Evolutionary conservation across 202 grass and related monocot species (phyloP).

Genomic region (Carex arenaria): DNA sequence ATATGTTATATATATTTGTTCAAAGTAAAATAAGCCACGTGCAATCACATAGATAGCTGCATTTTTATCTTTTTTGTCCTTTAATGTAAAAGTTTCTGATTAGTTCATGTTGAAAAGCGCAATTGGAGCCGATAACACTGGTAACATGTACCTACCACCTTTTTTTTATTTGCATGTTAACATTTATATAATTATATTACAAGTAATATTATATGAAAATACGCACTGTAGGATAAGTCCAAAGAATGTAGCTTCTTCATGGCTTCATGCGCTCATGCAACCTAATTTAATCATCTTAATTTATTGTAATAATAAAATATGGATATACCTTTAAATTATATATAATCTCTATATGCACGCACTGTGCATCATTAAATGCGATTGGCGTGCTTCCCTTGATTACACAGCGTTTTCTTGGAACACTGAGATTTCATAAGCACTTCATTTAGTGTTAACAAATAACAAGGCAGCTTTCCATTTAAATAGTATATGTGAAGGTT

Average conservation of each 20-base stretch:
- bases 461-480: constrained; percentile 3
- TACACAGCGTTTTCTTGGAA: constrained; percentile 16
- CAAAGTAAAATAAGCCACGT: neutral
- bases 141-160: neutral
- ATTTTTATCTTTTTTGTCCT: neutral
- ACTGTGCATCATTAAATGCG: constrained; percentile 25
- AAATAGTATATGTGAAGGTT: neutral
- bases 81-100: neutral
- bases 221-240: neutral
- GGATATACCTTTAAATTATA: neutral
- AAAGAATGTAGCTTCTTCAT: constrained; percentile 4
- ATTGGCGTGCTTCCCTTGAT: constrained; percentile 15
- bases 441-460: constrained; percentile 12
- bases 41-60: neutral
- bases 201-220: neutral
- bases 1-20: neutral
- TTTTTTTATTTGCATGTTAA: neutral
- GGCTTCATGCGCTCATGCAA: constrained; percentile 8
- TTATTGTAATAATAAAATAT: constrained; percentile 1
- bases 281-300: neutral
- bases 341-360: constrained; percentile 12
- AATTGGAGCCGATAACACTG: neutral
- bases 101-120: neutral
- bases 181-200: neutral
- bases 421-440: neutral